Conservation (phyloP, 495 filamentous ascomycete genomes). For the Penicilliopsis zonata region DNA sequence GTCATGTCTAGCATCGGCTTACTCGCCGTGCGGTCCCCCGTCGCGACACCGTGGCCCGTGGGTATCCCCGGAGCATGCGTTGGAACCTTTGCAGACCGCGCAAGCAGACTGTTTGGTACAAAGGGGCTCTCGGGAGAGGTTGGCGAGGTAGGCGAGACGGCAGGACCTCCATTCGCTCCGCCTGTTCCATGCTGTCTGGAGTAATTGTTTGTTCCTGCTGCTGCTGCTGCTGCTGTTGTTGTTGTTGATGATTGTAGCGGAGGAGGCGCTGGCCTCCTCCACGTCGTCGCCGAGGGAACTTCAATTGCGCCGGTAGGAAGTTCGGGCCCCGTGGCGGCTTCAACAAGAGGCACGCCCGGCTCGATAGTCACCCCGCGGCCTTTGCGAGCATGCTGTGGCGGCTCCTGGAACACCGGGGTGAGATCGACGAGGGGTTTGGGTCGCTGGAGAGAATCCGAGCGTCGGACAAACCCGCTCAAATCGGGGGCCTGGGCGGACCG, state of each 20-base stretch:
- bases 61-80: conserved; percentile 2
- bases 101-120: conserved; percentile 25
- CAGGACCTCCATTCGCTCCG: conserved; percentile 2
- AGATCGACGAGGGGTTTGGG: conserved; percentile 64
- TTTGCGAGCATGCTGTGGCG: conserved; percentile 56
- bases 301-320: conserved; percentile 23
- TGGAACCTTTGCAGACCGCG: conserved; percentile 11
- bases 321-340: conserved; percentile 48
- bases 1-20: conserved; percentile 46
- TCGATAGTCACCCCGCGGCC: conserved; percentile 58
- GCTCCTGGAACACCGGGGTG: conserved; percentile 59
- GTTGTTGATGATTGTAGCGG: conserved; percentile 8
- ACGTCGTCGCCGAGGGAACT: conserved; percentile 40
- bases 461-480: conserved; percentile 10
- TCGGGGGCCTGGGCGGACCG: conserved; percentile 17
- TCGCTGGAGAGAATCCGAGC: conserved; percentile 20
- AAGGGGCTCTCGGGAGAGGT: conserved; percentile 17
- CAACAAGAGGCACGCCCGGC: conserved; percentile 48
- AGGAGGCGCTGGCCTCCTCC: conserved; percentile 33
- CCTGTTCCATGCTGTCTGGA: conserved; percentile 18
- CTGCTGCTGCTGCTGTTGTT: conserved; percentile 2
- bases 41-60: conserved; percentile 40
- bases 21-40: conserved; percentile 35
- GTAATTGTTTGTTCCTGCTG: conserved; percentile 12
- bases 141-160: conserved; percentile 6